Evolutionary conservation across 1,284 basidiomycete species (phyloP).

Genomic region (Amylostereum areolatum): DNA sequence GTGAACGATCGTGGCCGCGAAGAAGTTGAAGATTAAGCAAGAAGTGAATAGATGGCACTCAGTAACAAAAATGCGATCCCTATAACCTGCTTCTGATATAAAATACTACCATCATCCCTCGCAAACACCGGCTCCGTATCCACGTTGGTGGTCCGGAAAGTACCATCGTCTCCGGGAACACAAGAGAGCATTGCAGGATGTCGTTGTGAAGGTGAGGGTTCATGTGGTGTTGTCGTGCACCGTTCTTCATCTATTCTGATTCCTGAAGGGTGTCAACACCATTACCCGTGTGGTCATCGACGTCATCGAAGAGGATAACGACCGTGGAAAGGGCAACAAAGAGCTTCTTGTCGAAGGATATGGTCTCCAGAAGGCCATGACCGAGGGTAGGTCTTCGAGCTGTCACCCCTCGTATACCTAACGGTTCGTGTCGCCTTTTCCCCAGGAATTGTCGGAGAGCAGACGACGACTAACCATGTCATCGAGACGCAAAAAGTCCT

Average conservation of each 20-base stretch:
- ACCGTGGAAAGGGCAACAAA: constrained; percentile 75
- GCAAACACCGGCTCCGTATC: constrained; percentile 79
- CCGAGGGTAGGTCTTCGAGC: constrained; percentile 75
- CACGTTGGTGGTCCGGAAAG: constrained; percentile 85
- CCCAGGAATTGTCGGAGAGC: constrained; percentile 86
- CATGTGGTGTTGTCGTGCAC: not conserved
- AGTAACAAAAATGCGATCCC: not conserved
- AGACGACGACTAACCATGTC: constrained; percentile 95
- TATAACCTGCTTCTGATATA: constrained; percentile 21
- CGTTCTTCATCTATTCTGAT: not conserved
- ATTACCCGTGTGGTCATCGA: constrained; percentile 91
- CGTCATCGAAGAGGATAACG: constrained; percentile 79
- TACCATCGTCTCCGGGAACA: constrained; percentile 86
- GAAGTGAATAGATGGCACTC: no score
- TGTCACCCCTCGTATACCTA: no score
- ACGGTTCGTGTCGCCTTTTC: no score
- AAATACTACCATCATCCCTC: constrained; percentile 71
- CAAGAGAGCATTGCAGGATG: constrained; percentile 73
- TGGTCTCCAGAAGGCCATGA: constrained; percentile 96
- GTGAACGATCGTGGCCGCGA: constrained; percentile 82
- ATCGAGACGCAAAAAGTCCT: constrained; percentile 94
- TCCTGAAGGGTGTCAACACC: constrained; percentile 69
- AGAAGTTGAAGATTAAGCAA: constrained; percentile 91
- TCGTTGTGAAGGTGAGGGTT: constrained; percentile 77
- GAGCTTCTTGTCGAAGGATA: constrained; percentile 94